Conservation (phyloP, 805 yeast genomes). For the Danielozyma ontarioensis region DNA sequence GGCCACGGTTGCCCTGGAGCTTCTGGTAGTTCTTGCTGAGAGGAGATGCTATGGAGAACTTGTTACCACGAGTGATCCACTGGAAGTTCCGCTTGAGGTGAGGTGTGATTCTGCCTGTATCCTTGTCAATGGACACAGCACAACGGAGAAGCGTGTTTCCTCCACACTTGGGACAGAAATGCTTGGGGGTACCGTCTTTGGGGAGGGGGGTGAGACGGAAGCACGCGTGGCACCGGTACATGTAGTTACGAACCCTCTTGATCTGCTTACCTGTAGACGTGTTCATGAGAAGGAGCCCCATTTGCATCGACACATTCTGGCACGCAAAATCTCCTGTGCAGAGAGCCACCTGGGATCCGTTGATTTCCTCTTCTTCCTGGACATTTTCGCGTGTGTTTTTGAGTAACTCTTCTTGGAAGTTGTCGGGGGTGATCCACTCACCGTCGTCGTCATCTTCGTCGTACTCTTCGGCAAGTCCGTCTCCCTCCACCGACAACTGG, state of each 20-base stretch:
- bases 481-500: conserved; percentile 8
- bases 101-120: conserved; percentile 78
- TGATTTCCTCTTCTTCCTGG: conserved; percentile 27
- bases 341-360: conserved; percentile 55
- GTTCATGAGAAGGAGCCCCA: conserved; percentile 84
- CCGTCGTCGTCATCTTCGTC: conserved; percentile 80
- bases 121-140: conserved; percentile 77
- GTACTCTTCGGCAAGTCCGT: conserved; percentile 41
- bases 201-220: conserved; percentile 78
- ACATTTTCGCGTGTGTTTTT: conserved; percentile 63
- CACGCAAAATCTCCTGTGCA: conserved; percentile 97
- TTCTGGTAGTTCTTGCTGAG: conserved; percentile 69
- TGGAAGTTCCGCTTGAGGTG: conserved; percentile 88
- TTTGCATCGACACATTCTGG: conserved; percentile 89
- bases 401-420: conserved; percentile 61
- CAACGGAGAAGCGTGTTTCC: conserved; percentile 87
- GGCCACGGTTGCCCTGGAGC: conserved; percentile 73
- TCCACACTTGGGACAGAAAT: conserved; percentile 95
- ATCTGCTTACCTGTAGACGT: conserved; percentile 79
- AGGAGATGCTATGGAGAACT: conserved; percentile 82
- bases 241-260: conserved; percentile 79
- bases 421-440: conserved; percentile 91
- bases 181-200: conserved; percentile 68
- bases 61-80: conserved; percentile 88
- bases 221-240: conserved; percentile 97